Conservation (phyloP, 257 asterid species). For the Mitragyna speciosa region DNA sequence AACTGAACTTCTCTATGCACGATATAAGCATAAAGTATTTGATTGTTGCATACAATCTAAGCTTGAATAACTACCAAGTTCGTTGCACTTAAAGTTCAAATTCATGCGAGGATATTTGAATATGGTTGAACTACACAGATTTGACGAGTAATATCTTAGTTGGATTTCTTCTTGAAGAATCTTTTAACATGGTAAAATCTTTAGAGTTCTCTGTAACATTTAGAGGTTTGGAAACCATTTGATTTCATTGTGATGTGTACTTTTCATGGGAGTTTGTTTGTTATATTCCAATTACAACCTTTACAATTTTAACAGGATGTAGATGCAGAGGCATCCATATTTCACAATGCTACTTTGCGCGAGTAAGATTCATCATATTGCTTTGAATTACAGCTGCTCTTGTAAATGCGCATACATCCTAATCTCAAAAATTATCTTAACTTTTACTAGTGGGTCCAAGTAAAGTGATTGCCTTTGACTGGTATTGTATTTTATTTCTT, state of each 20-base stretch:
- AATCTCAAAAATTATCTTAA: not conserved
- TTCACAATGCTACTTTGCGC: slow-evolving; percentile 85
- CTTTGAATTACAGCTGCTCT: not conserved
- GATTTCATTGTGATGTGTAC: not conserved
- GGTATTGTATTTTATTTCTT: not conserved
- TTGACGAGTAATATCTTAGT: not conserved
- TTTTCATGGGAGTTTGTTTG: not conserved
- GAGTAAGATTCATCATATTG: slow-evolving; percentile 55
- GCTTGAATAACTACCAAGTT: not conserved
- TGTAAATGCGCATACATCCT: too few species aligned
- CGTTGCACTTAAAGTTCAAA: too few species aligned
- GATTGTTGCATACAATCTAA: not conserved
- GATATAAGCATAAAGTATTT: not conserved
- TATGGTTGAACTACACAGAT: too few species aligned
- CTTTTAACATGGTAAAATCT: not conserved
- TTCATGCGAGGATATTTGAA: not conserved
- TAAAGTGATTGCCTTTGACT: too few species aligned
- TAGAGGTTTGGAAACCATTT: too few species aligned
- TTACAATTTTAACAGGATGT: slow-evolving; percentile 63
- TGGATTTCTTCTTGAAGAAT: not conserved
- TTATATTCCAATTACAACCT: not conserved
- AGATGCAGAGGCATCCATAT: slow-evolving; percentile 89
- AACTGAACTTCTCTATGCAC: not conserved
- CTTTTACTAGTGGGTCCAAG: not conserved
- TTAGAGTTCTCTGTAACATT: too few species aligned